Evolutionary conservation across 257 asterid genomes (phyloP).

Genomic region (Salvia rosmarinus): DNA sequence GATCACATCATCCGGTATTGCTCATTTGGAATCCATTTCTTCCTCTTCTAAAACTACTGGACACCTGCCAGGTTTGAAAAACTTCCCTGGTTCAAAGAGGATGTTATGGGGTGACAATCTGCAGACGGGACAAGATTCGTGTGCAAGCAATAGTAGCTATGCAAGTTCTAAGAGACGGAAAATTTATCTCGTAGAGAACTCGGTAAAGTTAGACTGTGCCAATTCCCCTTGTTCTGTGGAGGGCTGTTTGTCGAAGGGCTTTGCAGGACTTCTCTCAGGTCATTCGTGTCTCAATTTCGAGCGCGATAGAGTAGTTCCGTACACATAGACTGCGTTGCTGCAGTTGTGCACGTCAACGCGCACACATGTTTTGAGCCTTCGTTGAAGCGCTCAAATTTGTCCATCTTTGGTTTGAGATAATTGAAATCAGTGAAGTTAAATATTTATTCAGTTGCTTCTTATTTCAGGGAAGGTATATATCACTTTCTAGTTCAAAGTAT

Average conservation of each 20-base stretch:
- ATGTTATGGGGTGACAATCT: conserved; percentile 44
- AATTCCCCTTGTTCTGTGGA: conserved; percentile 67
- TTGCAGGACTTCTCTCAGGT: conserved; percentile 68
- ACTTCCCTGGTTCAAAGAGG: conserved; percentile 76
- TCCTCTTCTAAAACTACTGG: conserved; percentile 33
- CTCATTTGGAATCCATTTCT: conserved; percentile 2
- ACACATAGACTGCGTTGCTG: conserved; percentile 32
- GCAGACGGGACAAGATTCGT: conserved; percentile 38
- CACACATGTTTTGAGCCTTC: conserved; percentile 3
- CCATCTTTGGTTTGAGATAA: conserved; percentile 1
- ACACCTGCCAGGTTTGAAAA: conserved; percentile 59
- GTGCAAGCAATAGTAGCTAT: conserved; percentile 30
- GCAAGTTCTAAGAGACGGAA: conserved; percentile 51
- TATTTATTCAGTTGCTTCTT: too few relatives aligned
- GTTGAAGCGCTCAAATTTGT: conserved; percentile 20
- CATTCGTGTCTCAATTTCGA: conserved; percentile 60
- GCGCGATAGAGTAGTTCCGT: conserved; percentile 52
- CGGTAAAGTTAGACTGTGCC: conserved; percentile 40
- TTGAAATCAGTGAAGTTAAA: conserved; percentile 24
- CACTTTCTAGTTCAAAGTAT: too few relatives aligned
- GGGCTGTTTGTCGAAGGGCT: conserved; percentile 82
- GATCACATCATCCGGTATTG: conserved; percentile 44
- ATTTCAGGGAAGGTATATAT: too few relatives aligned
- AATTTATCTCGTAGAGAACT: conserved; percentile 26
- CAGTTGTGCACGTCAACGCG: neutral